phyloP scores from a whole-genome alignment of 1,284 basidiomycete species.

The Xerocomus minutiporus region DNA sequence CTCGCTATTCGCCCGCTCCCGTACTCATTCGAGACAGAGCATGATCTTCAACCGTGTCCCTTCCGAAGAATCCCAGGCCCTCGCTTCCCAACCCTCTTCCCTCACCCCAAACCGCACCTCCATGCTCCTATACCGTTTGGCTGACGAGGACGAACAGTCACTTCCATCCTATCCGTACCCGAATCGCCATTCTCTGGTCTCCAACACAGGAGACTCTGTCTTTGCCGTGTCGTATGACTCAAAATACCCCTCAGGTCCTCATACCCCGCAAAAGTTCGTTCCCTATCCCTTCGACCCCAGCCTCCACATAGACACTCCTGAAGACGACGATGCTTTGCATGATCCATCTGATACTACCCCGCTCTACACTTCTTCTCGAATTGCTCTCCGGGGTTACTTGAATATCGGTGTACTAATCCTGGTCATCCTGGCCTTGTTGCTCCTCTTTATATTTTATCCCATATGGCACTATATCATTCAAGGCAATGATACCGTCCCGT shows the following conservation, averaged over 20 bases:
- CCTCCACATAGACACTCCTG: slow-evolving; percentile 53
- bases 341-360: slow-evolving; percentile 42
- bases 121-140: slow-evolving; percentile 66
- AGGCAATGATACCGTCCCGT: slow-evolving; percentile 6
- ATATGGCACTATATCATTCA: slow-evolving; percentile 42
- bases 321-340: slow-evolving; percentile 63
- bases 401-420: slow-evolving; percentile 55
- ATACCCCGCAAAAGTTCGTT: slow-evolving; percentile 44
- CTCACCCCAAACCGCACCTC: slow-evolving; percentile 40
- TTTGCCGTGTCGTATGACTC: slow-evolving; percentile 54
- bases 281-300: slow-evolving; percentile 67
- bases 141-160: slow-evolving; percentile 38
- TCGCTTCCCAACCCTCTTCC: slow-evolving; percentile 23
- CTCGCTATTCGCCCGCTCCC: slow-evolving; percentile 27
- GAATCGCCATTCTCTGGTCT: slow-evolving; percentile 40
- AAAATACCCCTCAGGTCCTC: slow-evolving; percentile 54
- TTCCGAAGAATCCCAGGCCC: slow-evolving; percentile 46
- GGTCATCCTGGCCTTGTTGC: slow-evolving; percentile 46
- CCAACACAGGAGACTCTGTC: slow-evolving; percentile 47
- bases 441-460: slow-evolving; percentile 77
- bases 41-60: slow-evolving; percentile 39
- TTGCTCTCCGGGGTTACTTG: slow-evolving; percentile 51
- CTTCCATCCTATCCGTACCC: slow-evolving; percentile 17
- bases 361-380: slow-evolving; percentile 18
- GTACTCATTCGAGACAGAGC: slow-evolving; percentile 32